Evolutionary conservation across 108 stramenopile species (phyloP), one percentile per base, ranked within the genome.

Genomic region (Aurantiochytrium sp.): DNA sequence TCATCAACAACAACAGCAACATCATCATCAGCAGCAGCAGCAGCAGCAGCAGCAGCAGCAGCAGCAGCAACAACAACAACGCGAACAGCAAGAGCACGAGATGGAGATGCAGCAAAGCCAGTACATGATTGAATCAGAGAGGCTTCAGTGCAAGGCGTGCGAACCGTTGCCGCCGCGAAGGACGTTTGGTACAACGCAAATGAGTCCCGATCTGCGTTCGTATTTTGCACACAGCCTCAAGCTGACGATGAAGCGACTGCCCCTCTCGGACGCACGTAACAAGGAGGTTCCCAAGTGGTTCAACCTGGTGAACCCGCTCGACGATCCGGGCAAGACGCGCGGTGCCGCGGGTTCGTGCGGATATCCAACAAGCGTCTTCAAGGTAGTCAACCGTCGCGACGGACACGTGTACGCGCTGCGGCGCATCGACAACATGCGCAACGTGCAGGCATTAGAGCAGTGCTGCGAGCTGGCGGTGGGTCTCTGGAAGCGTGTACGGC

Each of bases 331-430:
- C 88, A 60, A 88, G 25, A 58, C 43, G 44, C 23, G 88, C 44
- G 87, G 87, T 10, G 43, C 53, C 25, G 88, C 89, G 12, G 89
- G 89, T 2, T 60, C 59, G 6, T 21, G n/a, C 8, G 89, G 89
- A 5, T 90, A 90, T 58, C 59, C 72, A 4, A 83, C 89, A 6
- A 47, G 76, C 43, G 59, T 90, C 60, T 87, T 60, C 55, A 90
- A 90, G 60, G 89, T 88, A 6, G 64, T 69, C 29, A 49, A 19
- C 23, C 12, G 14, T 5, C 43, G 60, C 44, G 89, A 90, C 83
- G 89, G 89, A 44, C 12, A 42, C 16, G 64, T 51, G 28, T 57
- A 57, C 4, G 89, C 83, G 12, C 18, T 90, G 53, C 73, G 89
- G 18, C 72, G 89, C 23, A 88, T 90, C 23, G 89, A 90, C 64